A percentile compares a stretch with the other conserved stretches of the same genome.
These are phyloP conservation scores for Pyricularia sp. DNA, from an alignment of 2,329 filamentous ascomycete genomes.

Conservation along the genomic window DNA sequence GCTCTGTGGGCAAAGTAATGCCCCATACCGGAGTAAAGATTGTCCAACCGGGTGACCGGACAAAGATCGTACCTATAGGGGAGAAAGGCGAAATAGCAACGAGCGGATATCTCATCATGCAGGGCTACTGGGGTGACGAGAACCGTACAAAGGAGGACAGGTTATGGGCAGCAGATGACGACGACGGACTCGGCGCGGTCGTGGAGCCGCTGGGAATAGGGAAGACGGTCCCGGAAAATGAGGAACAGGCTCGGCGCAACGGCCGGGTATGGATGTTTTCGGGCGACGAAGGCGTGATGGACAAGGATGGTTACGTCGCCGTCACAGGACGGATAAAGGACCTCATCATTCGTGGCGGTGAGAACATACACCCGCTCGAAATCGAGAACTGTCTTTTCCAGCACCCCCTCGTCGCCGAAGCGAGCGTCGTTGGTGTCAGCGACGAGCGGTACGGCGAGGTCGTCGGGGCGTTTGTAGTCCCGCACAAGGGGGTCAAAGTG, in stretches of 20 bases:
- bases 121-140: slow-evolving; percentile 74
- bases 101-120: slow-evolving; percentile 78
- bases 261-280: slow-evolving; percentile 72
- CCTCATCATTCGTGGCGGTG: slow-evolving; percentile 84
- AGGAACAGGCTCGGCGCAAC: slow-evolving; percentile 19
- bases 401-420: slow-evolving; percentile 58
- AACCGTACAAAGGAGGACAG: slow-evolving; percentile 56
- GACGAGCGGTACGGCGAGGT: slow-evolving; percentile 76
- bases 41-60: slow-evolving; percentile 53
- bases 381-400: slow-evolving; percentile 78
- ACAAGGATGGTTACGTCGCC: slow-evolving; percentile 66
- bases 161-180: slow-evolving; percentile 20
- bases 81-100: slow-evolving; percentile 70
- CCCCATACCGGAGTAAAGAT: slow-evolving; percentile 70
- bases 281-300: slow-evolving; percentile 83
- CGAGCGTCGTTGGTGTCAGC: slow-evolving; percentile 70
- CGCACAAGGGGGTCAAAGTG: slow-evolving; percentile 23
- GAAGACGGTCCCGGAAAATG: slow-evolving; percentile 4
- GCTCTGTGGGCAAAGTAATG: slow-evolving; percentile 66
- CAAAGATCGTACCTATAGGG: slow-evolving; percentile 45
- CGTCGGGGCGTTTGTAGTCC: slow-evolving; percentile 71
- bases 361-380: slow-evolving; percentile 92
- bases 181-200: slow-evolving; percentile 1
- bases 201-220: slow-evolving; percentile 8
- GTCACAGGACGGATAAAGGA: slow-evolving; percentile 94